A percentile compares a stretch with the other conserved stretches of the same genome.
Evolutionary conservation across 140 eudicot genomes (phyloP).

Genomic region (Flaveria floridana): DNA sequence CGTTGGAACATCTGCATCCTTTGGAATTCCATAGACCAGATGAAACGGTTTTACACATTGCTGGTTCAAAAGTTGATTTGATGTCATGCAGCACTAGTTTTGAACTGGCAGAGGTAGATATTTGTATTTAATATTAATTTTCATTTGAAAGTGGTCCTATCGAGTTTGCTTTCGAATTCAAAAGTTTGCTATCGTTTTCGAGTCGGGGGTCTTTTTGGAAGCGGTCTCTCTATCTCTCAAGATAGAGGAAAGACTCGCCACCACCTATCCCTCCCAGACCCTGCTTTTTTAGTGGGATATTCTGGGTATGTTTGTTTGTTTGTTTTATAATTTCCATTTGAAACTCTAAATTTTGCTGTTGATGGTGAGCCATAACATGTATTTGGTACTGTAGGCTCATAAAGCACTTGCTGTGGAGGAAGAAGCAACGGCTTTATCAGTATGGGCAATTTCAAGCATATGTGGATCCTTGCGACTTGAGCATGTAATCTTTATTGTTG

Average conservation of each 20-base stretch:
- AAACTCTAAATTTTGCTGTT: neutral
- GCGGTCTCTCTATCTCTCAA: no score
- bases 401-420: constrained; percentile 81
- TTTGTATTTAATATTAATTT: neutral
- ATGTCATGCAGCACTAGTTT: constrained; percentile 75
- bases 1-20: constrained; percentile 82
- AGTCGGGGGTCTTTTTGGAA: no score
- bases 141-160: no score
- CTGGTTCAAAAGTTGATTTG: constrained; percentile 81
- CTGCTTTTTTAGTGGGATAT: no score
- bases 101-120: constrained; percentile 79
- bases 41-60: constrained; percentile 58
- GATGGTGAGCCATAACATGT: constrained; percentile 14
- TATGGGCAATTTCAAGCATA: constrained; percentile 80
- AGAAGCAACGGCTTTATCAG: constrained; percentile 87
- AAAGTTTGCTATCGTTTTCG: no score
- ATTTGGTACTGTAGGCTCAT: constrained; percentile 50
- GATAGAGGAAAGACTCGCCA: no score
- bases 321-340: neutral
- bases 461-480: constrained; percentile 96
- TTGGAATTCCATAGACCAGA: constrained; percentile 82
- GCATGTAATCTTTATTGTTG: constrained; percentile 53
- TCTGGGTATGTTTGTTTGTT: no score
- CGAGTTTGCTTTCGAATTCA: no score
- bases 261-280: no score